These are phyloP conservation scores for Pseudonitzschia multistriata DNA, from an alignment of 108 stramenopile species.

Conservation along the genomic window DNA sequence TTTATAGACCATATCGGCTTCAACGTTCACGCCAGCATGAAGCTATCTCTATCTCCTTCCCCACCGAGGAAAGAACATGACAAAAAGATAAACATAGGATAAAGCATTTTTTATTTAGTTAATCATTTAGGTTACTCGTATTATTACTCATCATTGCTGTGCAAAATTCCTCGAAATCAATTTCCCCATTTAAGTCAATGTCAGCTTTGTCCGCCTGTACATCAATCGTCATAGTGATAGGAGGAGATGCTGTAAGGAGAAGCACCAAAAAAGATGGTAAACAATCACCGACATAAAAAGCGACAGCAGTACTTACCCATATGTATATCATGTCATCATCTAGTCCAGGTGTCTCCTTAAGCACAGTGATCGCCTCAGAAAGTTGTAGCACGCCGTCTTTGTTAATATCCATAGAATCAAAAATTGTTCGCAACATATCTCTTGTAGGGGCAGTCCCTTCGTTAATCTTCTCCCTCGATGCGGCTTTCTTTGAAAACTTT, in stretches of 20 bases:
- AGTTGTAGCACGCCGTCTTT: constrained; percentile 9
- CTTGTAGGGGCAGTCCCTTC: background rate
- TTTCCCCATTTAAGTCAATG: constrained; percentile 12
- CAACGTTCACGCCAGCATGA: no score
- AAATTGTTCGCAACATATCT: constrained; percentile 8
- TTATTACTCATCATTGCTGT: constrained; percentile 1
- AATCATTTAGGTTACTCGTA: background rate
- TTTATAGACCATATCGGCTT: no score
- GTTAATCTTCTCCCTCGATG: no score
- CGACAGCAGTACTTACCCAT: constrained; percentile 6
- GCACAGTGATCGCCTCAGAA: background rate
- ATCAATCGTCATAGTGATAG: background rate
- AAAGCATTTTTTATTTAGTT: no score
- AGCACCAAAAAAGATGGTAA: background rate
- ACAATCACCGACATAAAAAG: background rate
- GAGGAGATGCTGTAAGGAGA: background rate
- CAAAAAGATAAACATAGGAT: no score
- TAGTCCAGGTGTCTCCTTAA: background rate
- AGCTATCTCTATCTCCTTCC: no score
- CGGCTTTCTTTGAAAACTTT: background rate
- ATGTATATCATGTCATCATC: constrained; percentile 8
- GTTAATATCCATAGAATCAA: constrained; percentile 13
- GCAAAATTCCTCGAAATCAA: constrained; percentile 18
- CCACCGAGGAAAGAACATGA: no score
- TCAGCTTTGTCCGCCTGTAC: constrained; percentile 12